A percentile compares a stretch with the other conserved stretches of the same genome.
Conservation (phyloP, 2,329 filamentous ascomycete species). For the Mollisiaceae sp. region DNA sequence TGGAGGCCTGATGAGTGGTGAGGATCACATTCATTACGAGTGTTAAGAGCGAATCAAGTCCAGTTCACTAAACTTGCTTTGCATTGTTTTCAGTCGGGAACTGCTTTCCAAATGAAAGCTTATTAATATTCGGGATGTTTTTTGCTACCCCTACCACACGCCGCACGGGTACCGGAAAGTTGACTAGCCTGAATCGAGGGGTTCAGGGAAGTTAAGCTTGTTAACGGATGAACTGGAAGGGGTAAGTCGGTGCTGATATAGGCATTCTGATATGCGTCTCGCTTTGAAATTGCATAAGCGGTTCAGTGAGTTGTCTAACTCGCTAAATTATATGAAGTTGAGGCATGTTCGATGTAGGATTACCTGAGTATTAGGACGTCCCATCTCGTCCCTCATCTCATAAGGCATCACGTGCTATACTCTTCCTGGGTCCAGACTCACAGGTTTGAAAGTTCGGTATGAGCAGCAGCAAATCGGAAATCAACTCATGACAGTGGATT, state of each 20-base stretch:
- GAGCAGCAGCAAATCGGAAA: not conserved
- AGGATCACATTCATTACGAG: not conserved
- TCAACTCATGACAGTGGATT: not conserved
- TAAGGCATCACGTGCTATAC: not conserved
- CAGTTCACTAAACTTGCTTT: not conserved
- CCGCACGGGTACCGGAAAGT: constrained; percentile 2
- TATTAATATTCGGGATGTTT: not conserved
- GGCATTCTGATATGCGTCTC: not conserved
- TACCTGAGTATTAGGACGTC: no score
- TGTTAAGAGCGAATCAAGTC: not conserved
- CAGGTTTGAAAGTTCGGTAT: not conserved
- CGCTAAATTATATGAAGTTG: not conserved
- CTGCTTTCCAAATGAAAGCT: not conserved
- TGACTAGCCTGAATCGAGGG: not conserved
- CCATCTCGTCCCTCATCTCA: no score
- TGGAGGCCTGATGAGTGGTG: not conserved
- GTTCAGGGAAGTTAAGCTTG: not conserved
- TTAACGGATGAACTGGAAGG: not conserved
- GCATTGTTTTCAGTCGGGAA: not conserved
- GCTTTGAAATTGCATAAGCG: constrained; percentile 3
- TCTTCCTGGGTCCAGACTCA: not conserved
- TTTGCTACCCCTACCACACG: no score
- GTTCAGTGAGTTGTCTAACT: not conserved
- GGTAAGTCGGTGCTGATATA: constrained; percentile 5
- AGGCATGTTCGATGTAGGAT: not conserved